A percentile compares a stretch with the other conserved stretches of the same genome.
Evolutionary conservation across 495 filamentous ascomycete species (phyloP).

Genomic region (Parmelia sp.): DNA sequence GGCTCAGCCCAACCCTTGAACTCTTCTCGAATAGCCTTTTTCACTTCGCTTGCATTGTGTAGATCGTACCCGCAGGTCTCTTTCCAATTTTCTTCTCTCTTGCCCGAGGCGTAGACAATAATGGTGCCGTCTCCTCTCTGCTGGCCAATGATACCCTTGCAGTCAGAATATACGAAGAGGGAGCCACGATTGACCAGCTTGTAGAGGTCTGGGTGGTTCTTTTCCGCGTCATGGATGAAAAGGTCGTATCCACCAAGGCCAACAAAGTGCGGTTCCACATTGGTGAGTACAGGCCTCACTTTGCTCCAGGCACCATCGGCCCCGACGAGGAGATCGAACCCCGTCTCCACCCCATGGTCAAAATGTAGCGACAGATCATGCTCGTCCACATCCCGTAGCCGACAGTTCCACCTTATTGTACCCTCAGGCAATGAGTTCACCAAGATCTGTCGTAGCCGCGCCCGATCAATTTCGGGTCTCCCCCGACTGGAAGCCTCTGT

Average conservation of each 20-base stretch:
- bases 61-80: slow-evolving; percentile 33
- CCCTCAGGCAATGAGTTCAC: slow-evolving; percentile 25
- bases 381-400: slow-evolving; percentile 21
- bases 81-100: slow-evolving; percentile 36
- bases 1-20: slow-evolving; percentile 29
- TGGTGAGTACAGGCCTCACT: slow-evolving; percentile 43
- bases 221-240: slow-evolving; percentile 30
- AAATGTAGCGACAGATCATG: slow-evolving; percentile 26
- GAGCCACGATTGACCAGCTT: slow-evolving; percentile 41
- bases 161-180: slow-evolving; percentile 39
- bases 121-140: slow-evolving; percentile 42
- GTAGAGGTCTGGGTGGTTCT: slow-evolving; percentile 31
- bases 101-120: slow-evolving; percentile 29
- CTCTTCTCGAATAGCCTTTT: slow-evolving; percentile 20
- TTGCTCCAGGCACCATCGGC: slow-evolving; percentile 59
- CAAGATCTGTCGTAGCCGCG: slow-evolving; percentile 39
- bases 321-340: slow-evolving; percentile 52
- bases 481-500: slow-evolving; percentile 19
- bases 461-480: slow-evolving; percentile 49
- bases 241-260: slow-evolving; percentile 40
- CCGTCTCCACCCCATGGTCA: slow-evolving; percentile 27
- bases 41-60: slow-evolving; percentile 19
- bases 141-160: slow-evolving; percentile 39
- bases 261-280: slow-evolving; percentile 43
- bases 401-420: slow-evolving; percentile 24